A percentile compares a stretch with the other conserved stretches of the same genome.
These are phyloP conservation scores for Cladosporium sp. DNA, from an alignment of 2,329 filamentous ascomycete genomes.

Conservation along the genomic window DNA sequence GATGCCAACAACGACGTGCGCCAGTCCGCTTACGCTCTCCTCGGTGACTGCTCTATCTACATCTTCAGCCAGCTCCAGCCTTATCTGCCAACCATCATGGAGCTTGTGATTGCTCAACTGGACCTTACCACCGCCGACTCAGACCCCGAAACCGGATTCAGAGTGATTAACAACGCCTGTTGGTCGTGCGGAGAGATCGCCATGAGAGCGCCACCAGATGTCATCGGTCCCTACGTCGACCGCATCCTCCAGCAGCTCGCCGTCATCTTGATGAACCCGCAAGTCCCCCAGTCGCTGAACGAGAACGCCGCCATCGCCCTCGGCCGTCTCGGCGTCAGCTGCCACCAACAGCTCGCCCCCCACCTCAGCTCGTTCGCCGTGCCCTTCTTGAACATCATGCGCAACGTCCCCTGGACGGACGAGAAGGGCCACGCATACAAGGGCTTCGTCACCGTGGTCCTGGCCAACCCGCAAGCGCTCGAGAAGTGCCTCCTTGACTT, in stretches of 20 bases:
- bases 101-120: constrained; percentile 80
- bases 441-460: constrained; percentile 81
- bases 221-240: constrained; percentile 72
- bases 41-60: constrained; percentile 92
- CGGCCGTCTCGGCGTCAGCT: constrained; percentile 78
- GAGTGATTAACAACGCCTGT: constrained; percentile 96
- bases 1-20: constrained; percentile 87
- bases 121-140: constrained; percentile 66
- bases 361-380: constrained; percentile 76
- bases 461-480: constrained; percentile 86
- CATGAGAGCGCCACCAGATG: constrained; percentile 66
- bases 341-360: constrained; percentile 70
- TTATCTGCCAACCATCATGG: constrained; percentile 69
- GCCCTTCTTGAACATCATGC: constrained; percentile 77
- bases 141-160: constrained; percentile 69
- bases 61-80: constrained; percentile 78
- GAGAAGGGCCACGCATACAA: constrained; percentile 93
- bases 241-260: constrained; percentile 73
- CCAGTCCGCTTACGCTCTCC: constrained; percentile 90
- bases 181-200: constrained; percentile 95
- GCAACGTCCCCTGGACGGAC: constrained; percentile 78
- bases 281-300: constrained; percentile 78
- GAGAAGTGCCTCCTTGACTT: constrained; percentile 79
- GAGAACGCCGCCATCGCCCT: constrained; percentile 95
- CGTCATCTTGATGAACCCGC: constrained; percentile 77